A percentile compares a stretch with the other conserved stretches of the same genome.
These are phyloP conservation scores for Pichia phayaonensis DNA, from an alignment of 805 yeast species.

Conservation along the genomic window DNA sequence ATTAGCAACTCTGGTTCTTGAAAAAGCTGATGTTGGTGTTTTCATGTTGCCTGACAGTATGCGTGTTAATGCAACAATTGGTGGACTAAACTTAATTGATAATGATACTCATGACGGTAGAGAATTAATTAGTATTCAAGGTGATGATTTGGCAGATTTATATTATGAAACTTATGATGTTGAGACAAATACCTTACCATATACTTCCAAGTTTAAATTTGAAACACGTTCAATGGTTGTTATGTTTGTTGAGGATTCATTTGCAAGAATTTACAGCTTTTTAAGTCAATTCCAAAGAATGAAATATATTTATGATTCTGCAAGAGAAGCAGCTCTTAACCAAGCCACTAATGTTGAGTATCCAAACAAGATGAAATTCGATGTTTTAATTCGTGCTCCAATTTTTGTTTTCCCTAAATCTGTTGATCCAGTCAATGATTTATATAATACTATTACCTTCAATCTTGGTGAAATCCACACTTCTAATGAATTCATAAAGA, in stretches of 20 bases:
- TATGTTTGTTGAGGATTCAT: conserved; percentile 75
- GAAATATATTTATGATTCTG: conserved; percentile 85
- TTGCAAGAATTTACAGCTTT: conserved; percentile 57
- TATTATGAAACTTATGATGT: conserved; percentile 75
- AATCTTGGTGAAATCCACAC: conserved; percentile 80
- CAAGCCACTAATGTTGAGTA: conserved; percentile 58
- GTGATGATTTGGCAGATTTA: conserved; percentile 69
- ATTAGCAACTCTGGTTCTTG: conserved; percentile 69
- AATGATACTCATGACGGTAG: conserved; percentile 52
- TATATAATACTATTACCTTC: conserved; percentile 57
- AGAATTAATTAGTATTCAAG: conserved; percentile 71
- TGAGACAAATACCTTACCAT: conserved; percentile 39
- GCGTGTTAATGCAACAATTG: conserved; percentile 65
- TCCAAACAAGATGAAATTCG: conserved; percentile 59
- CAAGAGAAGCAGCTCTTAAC: conserved; percentile 80
- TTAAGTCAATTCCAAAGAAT: conserved; percentile 69
- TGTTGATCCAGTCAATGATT: conserved; percentile 32
- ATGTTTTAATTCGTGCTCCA: conserved; percentile 72
- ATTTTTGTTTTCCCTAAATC: conserved; percentile 69
- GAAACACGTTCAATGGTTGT: conserved; percentile 69
- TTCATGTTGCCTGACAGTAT: conserved; percentile 67
- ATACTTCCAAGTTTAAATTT: conserved; percentile 51
- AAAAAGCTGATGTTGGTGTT: conserved; percentile 63
- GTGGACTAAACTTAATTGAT: conserved; percentile 72
- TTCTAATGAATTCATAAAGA: conserved; percentile 43